A percentile compares a stretch with the other conserved stretches of the same genome.
These are phyloP conservation scores for Penicillium turbatum DNA, from an alignment of 495 filamentous ascomycete species.

Conservation along the genomic window DNA sequence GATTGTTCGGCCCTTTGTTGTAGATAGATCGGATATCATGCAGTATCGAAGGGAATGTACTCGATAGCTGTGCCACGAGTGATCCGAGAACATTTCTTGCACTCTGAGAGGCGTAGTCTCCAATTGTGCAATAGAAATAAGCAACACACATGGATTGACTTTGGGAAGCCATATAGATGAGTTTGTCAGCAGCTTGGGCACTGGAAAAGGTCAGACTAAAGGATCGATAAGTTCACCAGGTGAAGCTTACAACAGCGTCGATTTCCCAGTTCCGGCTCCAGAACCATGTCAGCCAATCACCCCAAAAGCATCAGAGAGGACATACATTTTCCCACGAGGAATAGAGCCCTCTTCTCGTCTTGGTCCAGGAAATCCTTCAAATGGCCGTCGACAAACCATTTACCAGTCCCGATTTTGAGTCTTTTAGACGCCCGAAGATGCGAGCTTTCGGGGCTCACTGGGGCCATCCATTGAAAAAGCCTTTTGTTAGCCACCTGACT, in stretches of 20 bases:
- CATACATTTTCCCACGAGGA: conserved; percentile 25
- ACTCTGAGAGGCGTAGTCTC: conserved; percentile 18
- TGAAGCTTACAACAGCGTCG: conserved; percentile 19
- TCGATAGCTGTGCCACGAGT: conserved; percentile 19
- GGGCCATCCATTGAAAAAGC: conserved; percentile 22
- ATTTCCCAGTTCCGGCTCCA: conserved; percentile 22
- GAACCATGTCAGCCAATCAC: not conserved
- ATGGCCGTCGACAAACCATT: conserved; percentile 18
- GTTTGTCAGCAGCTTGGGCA: conserved; percentile 19
- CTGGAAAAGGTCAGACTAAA: conserved; percentile 1
- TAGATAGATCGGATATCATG: conserved; percentile 11
- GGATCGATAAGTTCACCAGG: too few species aligned
- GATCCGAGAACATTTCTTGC: conserved; percentile 19
- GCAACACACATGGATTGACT: conserved; percentile 8
- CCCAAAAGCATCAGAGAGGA: not conserved
- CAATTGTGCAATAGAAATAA: conserved; percentile 25
- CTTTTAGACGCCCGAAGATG: conserved; percentile 17
- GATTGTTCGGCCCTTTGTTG: conserved; percentile 12
- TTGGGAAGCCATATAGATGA: conserved; percentile 7
- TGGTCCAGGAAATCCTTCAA: conserved; percentile 11
- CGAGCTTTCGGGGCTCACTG: conserved; percentile 16
- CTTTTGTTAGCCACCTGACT: conserved; percentile 6
- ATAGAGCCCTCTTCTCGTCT: conserved; percentile 2
- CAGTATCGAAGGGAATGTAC: conserved; percentile 11
- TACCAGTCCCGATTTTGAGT: conserved; percentile 6